phyloP scores from a whole-genome alignment of 768 basidiomycete species.

The Jaapia argillacea region DNA sequence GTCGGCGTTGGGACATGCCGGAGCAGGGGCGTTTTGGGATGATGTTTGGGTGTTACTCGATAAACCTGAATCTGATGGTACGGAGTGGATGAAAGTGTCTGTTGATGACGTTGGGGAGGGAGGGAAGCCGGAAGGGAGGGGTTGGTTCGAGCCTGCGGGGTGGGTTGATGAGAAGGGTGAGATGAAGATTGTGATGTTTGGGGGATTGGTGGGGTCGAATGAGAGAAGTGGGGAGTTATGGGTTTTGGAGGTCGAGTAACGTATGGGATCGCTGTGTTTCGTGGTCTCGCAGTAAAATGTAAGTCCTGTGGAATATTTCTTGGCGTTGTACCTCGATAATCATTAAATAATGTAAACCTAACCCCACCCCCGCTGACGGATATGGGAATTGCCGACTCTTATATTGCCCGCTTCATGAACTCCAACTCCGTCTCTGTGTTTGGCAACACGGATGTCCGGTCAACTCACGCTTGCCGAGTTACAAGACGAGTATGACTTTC shows the following conservation, averaged over 20 bases:
- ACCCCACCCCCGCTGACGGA: no score
- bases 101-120: slow-evolving; percentile 7
- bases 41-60: slow-evolving; percentile 25
- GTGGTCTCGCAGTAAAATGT: no score
- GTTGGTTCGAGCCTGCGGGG: slow-evolving; percentile 31
- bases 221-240: slow-evolving; percentile 31
- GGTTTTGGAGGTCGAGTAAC: slow-evolving; percentile 23
- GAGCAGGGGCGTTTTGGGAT: slow-evolving; percentile 29
- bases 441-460: no score
- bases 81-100: slow-evolving; percentile 21
- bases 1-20: slow-evolving; percentile 26
- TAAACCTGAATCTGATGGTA: slow-evolving; percentile 4
- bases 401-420: no score
- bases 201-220: slow-evolving; percentile 31
- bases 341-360: no score
- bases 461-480: no score
- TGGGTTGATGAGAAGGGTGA: slow-evolving; percentile 14
- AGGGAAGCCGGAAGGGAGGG: slow-evolving; percentile 22
- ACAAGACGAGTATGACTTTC: no score
- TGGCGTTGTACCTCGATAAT: no score
- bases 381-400: no score
- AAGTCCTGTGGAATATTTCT: no score
- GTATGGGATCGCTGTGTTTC: no score
- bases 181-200: slow-evolving; percentile 23
- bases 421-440: no score